Evolutionary conservation across 371 early-diverging fungal genomes (phyloP).

Genomic region (Choanephora cucurbitarum): DNA sequence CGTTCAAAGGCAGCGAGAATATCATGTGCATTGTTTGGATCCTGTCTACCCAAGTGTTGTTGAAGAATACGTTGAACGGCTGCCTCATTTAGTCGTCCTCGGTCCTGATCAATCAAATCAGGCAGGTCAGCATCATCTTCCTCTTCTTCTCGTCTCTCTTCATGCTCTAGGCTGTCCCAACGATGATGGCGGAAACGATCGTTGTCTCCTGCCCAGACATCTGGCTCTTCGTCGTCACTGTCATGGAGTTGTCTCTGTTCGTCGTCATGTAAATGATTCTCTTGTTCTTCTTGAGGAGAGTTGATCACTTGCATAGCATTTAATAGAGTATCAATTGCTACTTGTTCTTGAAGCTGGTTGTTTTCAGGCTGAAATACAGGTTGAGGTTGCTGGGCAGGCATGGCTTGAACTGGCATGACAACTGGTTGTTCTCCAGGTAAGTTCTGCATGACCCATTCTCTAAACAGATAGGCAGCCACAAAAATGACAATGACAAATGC

Average conservation of each 20-base stretch:
- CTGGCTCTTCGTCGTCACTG: neutral
- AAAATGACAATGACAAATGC: slow-evolving; percentile 71
- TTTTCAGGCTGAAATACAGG: neutral
- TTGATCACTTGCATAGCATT: slow-evolving; percentile 28
- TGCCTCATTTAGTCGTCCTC: neutral
- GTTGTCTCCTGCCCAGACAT: neutral
- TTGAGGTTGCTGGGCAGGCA: neutral
- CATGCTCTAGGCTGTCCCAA: neutral
- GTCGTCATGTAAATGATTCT: slow-evolving; percentile 2
- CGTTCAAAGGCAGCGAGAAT: neutral
- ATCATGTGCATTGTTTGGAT: neutral
- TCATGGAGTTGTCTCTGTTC: slow-evolving; percentile 1
- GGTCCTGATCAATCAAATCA: slow-evolving; percentile 10
- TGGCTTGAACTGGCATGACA: too few relatives aligned
- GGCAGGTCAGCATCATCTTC: slow-evolving; percentile 8
- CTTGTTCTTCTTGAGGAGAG: slow-evolving; percentile 10
- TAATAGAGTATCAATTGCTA: slow-evolving; percentile 25
- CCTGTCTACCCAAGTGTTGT: slow-evolving; percentile 3
- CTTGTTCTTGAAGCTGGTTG: slow-evolving; percentile 21
- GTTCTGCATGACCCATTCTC: slow-evolving; percentile 84
- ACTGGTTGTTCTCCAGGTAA: slow-evolving; percentile 35
- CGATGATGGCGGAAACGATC: neutral
- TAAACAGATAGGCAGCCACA: slow-evolving; percentile 70
- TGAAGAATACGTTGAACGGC: slow-evolving; percentile 2
- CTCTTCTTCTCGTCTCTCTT: neutral